A percentile compares a stretch with the other conserved stretches of the same genome.
These are phyloP conservation scores for Sporobolomyces pararoseus DNA, from an alignment of 768 basidiomycete genomes.

Conservation along the genomic window DNA sequence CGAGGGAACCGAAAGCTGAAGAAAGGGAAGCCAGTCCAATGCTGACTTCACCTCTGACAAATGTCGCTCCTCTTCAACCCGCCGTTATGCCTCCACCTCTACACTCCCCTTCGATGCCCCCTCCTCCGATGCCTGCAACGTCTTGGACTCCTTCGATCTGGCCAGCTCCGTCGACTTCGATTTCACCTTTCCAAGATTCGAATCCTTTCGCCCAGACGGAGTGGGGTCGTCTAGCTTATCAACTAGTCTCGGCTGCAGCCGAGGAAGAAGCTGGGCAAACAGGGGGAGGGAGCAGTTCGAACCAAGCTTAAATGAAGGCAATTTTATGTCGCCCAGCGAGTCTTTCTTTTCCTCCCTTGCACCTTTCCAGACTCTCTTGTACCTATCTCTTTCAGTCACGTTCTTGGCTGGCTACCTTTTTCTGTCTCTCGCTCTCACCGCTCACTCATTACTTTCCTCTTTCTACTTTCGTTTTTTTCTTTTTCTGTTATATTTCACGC, in stretches of 20 bases:
- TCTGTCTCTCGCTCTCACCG: not conserved
- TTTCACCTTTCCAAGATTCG: slow-evolving; percentile 1
- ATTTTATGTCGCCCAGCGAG: no score
- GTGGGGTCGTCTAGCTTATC: slow-evolving; percentile 34
- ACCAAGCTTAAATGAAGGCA: not conserved
- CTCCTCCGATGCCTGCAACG: not conserved
- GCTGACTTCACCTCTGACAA: not conserved
- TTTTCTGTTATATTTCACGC: no score
- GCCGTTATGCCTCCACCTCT: slow-evolving; percentile 16
- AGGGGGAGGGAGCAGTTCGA: not conserved
- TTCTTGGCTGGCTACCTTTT: no score
- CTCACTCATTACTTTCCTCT: not conserved
- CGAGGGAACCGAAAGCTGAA: not conserved
- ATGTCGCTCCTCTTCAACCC: not conserved
- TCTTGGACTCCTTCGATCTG: not conserved
- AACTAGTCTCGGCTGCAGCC: slow-evolving; percentile 32
- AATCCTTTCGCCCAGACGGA: slow-evolving; percentile 31
- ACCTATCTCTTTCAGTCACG: no score
- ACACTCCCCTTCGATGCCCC: not conserved
- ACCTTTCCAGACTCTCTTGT: not conserved
- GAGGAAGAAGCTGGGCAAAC: slow-evolving; percentile 29
- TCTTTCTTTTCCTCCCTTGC: not conserved
- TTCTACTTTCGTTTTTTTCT: not conserved
- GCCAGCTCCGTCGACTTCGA: not conserved
- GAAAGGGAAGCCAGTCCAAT: not conserved